Evolutionary conservation across 2,329 filamentous ascomycete species (phyloP).

Genomic region (Cladosporium cucumerinum): DNA sequence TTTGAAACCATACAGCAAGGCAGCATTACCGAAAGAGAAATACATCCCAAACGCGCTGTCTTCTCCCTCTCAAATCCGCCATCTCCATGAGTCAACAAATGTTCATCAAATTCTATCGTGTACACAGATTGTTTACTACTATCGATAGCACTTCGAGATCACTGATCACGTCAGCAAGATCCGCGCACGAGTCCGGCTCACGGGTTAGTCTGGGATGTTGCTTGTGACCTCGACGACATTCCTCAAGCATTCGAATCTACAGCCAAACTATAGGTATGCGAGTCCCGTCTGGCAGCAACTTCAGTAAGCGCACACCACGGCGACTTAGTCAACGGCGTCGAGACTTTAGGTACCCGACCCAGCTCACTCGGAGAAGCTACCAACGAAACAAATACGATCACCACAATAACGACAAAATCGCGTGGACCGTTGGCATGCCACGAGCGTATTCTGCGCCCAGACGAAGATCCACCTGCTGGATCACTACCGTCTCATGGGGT

Average conservation of each 20-base stretch:
- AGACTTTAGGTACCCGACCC: neutral
- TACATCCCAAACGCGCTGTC: neutral
- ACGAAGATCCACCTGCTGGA: too few species aligned
- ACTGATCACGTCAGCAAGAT: neutral
- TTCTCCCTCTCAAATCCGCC: neutral
- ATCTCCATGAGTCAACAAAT: neutral
- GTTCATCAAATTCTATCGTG: neutral
- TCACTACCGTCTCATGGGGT: constrained; percentile 35
- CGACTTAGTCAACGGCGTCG: neutral
- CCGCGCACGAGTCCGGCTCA: neutral
- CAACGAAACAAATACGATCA: neutral
- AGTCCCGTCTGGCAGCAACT: neutral
- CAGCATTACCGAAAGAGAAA: neutral
- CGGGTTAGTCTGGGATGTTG: neutral
- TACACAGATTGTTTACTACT: neutral
- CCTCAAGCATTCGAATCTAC: too few species aligned
- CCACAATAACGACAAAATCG: neutral
- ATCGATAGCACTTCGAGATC: neutral
- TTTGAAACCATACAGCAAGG: neutral
- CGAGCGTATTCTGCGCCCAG: neutral
- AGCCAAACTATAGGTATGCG: constrained; percentile 12
- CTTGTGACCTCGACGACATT: neutral
- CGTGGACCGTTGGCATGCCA: neutral
- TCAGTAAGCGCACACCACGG: neutral
- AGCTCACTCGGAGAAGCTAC: neutral